These are phyloP conservation scores for Starmera pachycereana DNA, from an alignment of 805 yeast species.

Conservation along the genomic window DNA sequence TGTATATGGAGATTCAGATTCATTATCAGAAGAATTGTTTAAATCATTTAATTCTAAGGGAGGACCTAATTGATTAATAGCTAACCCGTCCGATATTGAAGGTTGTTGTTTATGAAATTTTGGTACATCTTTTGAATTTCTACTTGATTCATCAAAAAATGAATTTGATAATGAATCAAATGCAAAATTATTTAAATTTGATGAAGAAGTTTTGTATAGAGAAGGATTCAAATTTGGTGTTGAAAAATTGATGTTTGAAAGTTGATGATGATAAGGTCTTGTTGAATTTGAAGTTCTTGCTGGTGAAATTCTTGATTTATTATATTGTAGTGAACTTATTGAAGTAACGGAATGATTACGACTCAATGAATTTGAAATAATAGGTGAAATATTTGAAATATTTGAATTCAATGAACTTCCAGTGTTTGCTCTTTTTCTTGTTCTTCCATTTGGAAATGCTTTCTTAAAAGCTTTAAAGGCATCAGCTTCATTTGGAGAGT, in stretches of 20 bases:
- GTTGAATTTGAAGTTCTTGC: conserved; percentile 5
- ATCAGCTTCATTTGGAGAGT: conserved; percentile 3
- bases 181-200: not conserved
- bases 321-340: conserved; percentile 7
- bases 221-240: too few relatives aligned
- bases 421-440: conserved; percentile 18
- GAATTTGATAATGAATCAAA: not conserved
- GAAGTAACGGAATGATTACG: conserved; percentile 17
- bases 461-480: conserved; percentile 16
- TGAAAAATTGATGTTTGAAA: not conserved
- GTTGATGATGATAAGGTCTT: not conserved
- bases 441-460: conserved; percentile 7
- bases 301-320: conserved; percentile 11
- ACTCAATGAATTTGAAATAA: conserved; percentile 2
- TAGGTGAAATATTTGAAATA: conserved; percentile 3
- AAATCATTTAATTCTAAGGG: conserved; percentile 2
- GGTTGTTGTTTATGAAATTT: not conserved
- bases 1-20: conserved; percentile 1
- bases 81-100: conserved; percentile 1
- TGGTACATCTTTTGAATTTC: not conserved
- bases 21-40: not conserved
- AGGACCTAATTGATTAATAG: conserved; percentile 1
- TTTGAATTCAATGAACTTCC: conserved; percentile 10
- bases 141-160: conserved; percentile 3
- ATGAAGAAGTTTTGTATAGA: too few relatives aligned